Conservation (phyloP, 108 stramenopile genomes). For the Skeletonema costatum region DNA sequence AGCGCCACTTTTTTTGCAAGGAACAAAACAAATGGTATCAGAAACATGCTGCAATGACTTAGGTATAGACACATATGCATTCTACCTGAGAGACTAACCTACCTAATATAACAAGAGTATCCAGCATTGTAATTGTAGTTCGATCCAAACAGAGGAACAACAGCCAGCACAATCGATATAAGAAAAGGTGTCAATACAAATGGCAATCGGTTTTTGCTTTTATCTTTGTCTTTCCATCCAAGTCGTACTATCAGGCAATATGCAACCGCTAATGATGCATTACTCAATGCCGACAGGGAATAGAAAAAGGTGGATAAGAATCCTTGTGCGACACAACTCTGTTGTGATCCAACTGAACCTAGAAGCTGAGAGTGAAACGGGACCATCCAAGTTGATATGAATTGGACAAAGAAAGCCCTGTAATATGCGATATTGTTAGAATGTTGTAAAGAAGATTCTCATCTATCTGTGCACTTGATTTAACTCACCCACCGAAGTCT, state of each 20-base stretch:
- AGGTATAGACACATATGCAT: not conserved
- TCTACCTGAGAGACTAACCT: not conserved
- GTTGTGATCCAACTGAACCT: not conserved
- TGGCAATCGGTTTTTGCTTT: not conserved
- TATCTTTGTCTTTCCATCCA: conserved; percentile 19
- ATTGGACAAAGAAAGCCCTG: conserved; percentile 28
- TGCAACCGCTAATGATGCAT: conserved; percentile 26
- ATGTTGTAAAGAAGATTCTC: not conserved
- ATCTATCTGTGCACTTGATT: not conserved
- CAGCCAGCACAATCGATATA: not conserved
- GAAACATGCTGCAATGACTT: not conserved
- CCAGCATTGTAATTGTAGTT: conserved; percentile 30
- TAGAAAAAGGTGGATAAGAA: conserved; percentile 13
- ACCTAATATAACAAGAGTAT: conserved; percentile 22
- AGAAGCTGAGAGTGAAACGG: not conserved
- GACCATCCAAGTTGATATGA: conserved; percentile 31
- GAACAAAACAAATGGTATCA: not conserved
- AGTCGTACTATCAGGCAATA: conserved; percentile 19
- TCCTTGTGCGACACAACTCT: conserved; percentile 22
- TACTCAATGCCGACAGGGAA: conserved; percentile 6
- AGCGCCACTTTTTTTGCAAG: not conserved
- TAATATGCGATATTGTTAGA: not conserved
- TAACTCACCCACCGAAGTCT: conserved; percentile 3
- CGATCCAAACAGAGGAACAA: conserved; percentile 10
- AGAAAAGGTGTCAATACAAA: conserved; percentile 19